Evolutionary conservation across 1,284 basidiomycete genomes (phyloP).

Genomic region (Ganoderma leucocontextum): DNA sequence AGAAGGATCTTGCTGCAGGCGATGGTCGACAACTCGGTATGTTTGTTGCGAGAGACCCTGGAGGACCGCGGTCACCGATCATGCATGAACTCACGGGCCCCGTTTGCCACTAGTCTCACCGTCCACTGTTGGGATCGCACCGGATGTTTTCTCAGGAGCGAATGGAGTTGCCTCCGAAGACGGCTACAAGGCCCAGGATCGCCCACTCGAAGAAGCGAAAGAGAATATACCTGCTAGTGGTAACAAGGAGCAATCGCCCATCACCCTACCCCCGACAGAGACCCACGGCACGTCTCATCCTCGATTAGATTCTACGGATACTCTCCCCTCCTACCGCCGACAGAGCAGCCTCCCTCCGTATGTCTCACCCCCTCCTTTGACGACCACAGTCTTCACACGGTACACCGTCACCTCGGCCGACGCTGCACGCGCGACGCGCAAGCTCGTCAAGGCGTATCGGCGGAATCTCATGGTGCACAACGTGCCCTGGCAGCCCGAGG

Average conservation of each 20-base stretch:
- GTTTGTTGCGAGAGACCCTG: not conserved
- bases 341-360: not conserved
- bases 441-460: not conserved
- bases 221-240: not conserved
- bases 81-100: no score
- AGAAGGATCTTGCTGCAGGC: not conserved
- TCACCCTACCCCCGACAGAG: not conserved
- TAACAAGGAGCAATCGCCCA: not conserved
- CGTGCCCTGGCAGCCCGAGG: not conserved
- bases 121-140: not conserved
- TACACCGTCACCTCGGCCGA: not conserved
- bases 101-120: not conserved
- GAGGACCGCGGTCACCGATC: no score
- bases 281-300: not conserved
- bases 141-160: not conserved
- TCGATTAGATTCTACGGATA: not conserved
- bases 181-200: not conserved
- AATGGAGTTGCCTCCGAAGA: not conserved
- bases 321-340: not conserved
- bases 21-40: not conserved
- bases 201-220: not conserved
- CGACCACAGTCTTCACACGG: not conserved
- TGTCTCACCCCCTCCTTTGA: not conserved
- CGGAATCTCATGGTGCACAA: conserved; percentile 1
- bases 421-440: not conserved